A percentile compares a stretch with the other conserved stretches of the same genome.
Evolutionary conservation across 768 basidiomycete species (phyloP).

Genomic region (Tubosaeta sp.): DNA sequence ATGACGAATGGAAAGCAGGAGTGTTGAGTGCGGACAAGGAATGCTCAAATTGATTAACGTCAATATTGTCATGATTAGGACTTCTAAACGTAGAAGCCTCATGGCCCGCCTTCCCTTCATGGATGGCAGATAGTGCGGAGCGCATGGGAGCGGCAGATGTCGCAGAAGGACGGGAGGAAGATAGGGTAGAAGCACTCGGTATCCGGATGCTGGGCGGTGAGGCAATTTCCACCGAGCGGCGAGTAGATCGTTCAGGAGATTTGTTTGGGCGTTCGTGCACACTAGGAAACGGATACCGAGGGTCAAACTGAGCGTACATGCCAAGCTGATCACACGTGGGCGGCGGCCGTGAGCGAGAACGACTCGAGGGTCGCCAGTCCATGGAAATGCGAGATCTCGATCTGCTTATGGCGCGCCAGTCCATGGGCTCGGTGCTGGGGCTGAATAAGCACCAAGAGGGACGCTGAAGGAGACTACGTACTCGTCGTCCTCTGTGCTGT

Average conservation of each 20-base stretch:
- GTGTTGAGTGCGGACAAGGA: slow-evolving; percentile 40
- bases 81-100: slow-evolving; percentile 36
- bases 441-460: slow-evolving; percentile 17
- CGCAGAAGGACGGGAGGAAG: slow-evolving; percentile 46
- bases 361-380: slow-evolving; percentile 83
- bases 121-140: slow-evolving; percentile 45
- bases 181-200: slow-evolving; percentile 41
- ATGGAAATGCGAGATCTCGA: slow-evolving; percentile 87
- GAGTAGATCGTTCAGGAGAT: slow-evolving; percentile 24
- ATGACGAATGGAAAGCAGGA: slow-evolving; percentile 60
- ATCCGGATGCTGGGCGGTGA: slow-evolving; percentile 33
- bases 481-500: slow-evolving; percentile 70
- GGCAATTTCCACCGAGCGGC: slow-evolving; percentile 18
- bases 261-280: slow-evolving; percentile 23
- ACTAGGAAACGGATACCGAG: slow-evolving; percentile 43
- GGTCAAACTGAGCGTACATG: slow-evolving; percentile 36
- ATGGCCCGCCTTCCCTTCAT: slow-evolving; percentile 40
- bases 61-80: slow-evolving; percentile 25
- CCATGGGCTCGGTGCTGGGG: slow-evolving; percentile 64
- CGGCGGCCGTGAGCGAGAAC: slow-evolving; percentile 74
- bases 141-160: slow-evolving; percentile 37
- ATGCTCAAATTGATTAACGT: slow-evolving; percentile 35
- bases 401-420: slow-evolving; percentile 89
- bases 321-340: slow-evolving; percentile 49
- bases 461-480: slow-evolving; percentile 39